Evolutionary conservation across 345 rosid genomes (phyloP).

Genomic region (Eucalyptus brandiana): DNA sequence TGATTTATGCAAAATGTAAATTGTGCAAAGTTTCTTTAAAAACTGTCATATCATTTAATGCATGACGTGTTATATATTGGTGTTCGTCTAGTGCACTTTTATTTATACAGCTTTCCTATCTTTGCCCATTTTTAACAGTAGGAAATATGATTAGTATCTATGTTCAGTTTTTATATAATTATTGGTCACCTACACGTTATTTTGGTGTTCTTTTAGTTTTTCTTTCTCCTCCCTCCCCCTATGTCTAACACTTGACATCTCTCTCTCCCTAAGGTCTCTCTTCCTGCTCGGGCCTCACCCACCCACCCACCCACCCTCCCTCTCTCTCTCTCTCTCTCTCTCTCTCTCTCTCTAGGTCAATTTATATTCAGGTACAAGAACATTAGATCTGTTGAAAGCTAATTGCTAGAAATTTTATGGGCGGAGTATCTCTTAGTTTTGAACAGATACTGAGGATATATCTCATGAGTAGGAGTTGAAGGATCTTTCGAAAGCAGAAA

Average conservation of each 20-base stretch:
- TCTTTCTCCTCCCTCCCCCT: neutral
- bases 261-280: neutral
- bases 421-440: neutral
- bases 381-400: neutral
- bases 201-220: neutral
- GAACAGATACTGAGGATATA: neutral
- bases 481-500: neutral
- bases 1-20: neutral
- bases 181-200: neutral
- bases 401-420: neutral
- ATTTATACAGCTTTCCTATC: neutral
- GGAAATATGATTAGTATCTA: neutral
- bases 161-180: neutral
- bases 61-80: neutral
- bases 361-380: neutral
- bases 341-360: neutral
- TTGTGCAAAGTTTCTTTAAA: neutral
- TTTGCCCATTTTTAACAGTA: neutral
- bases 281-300: neutral
- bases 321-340: neutral
- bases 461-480: neutral
- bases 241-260: neutral
- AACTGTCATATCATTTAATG: neutral
- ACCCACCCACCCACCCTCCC: neutral
- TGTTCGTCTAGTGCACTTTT: neutral